Percentiles rank a stretch among this genome's conserved stretches.
Conservation (phyloP, 176 grass and related monocot species). For the Eragrostis curvula region DNA sequence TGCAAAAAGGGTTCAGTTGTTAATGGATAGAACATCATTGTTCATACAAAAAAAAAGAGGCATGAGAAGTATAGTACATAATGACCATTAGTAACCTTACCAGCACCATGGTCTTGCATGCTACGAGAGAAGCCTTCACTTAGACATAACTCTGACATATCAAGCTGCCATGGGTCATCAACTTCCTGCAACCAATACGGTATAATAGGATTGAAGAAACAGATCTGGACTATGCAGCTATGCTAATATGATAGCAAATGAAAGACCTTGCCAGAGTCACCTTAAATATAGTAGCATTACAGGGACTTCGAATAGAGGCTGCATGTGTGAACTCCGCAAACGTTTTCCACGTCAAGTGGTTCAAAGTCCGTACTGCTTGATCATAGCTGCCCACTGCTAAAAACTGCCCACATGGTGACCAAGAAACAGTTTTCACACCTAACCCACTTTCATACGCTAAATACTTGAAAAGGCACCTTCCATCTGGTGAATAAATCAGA, state of each 20-base stretch:
- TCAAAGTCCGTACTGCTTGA: constrained; percentile 78
- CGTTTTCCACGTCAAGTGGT: constrained; percentile 97
- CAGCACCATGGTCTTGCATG: constrained; percentile 63
- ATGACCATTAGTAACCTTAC: constrained; percentile 43
- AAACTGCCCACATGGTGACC: constrained; percentile 95
- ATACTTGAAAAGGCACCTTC: constrained; percentile 93
- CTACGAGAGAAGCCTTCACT: constrained; percentile 73
- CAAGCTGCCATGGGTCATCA: constrained; percentile 83
- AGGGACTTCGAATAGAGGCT: constrained; percentile 66
- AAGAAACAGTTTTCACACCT: constrained; percentile 93
- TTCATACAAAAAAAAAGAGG: constrained; percentile 20
- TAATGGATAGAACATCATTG: constrained; percentile 19
- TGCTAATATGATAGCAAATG: constrained; percentile 18
- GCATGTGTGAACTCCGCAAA: constrained; percentile 93
- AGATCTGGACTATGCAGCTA: not conserved
- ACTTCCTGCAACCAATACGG: constrained; percentile 68
- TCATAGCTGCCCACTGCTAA: constrained; percentile 96
- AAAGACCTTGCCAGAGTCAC: constrained; percentile 44
- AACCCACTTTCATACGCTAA: constrained; percentile 90
- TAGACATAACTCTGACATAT: constrained; percentile 88
- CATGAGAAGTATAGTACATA: constrained; percentile 13
- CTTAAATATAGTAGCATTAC: constrained; percentile 81
- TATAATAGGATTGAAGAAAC: constrained; percentile 29
- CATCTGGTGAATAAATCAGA: constrained; percentile 94
- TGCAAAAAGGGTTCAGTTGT: not conserved